These are phyloP conservation scores for Macadamia integrifolia DNA, from an alignment of 164 flowering plant genomes.

Conservation along the genomic window DNA sequence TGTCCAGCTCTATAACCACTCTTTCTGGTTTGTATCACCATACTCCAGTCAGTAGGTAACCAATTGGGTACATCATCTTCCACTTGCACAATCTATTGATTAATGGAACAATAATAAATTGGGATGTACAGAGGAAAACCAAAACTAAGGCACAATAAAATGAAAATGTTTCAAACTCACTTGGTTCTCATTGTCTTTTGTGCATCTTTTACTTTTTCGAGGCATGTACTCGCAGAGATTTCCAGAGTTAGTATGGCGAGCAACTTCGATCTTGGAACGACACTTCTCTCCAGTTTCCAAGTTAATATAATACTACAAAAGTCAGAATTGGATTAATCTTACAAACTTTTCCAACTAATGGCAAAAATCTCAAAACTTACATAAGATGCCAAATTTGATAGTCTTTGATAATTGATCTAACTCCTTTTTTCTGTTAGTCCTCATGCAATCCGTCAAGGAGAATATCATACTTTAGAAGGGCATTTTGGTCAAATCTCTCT, in stretches of 20 bases:
- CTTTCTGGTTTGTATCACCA: conserved; percentile 28
- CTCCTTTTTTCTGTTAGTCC: no score
- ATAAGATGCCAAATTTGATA: background rate
- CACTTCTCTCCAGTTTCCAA: conserved; percentile 26
- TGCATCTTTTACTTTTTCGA: conserved; percentile 4
- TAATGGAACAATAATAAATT: background rate
- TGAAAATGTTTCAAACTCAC: conserved; percentile 19
- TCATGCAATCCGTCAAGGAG: no score
- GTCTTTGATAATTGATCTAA: no score
- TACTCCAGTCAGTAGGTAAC: conserved; percentile 51
- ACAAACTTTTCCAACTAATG: background rate
- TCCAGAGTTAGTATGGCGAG: conserved; percentile 14
- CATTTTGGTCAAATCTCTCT: no score
- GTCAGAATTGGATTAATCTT: conserved; percentile 1
- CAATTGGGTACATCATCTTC: conserved; percentile 19
- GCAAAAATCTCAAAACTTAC: background rate
- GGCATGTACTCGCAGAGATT: background rate
- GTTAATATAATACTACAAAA: conserved; percentile 26
- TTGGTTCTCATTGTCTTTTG: conserved; percentile 9
- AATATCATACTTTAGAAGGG: no score
- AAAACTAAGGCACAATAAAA: background rate
- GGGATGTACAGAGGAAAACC: background rate
- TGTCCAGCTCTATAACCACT: conserved; percentile 26
- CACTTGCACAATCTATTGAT: conserved; percentile 16
- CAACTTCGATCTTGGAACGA: conserved; percentile 27